Conservation (phyloP, 805 yeast species). For the Wickerhamiella siamensis region DNA sequence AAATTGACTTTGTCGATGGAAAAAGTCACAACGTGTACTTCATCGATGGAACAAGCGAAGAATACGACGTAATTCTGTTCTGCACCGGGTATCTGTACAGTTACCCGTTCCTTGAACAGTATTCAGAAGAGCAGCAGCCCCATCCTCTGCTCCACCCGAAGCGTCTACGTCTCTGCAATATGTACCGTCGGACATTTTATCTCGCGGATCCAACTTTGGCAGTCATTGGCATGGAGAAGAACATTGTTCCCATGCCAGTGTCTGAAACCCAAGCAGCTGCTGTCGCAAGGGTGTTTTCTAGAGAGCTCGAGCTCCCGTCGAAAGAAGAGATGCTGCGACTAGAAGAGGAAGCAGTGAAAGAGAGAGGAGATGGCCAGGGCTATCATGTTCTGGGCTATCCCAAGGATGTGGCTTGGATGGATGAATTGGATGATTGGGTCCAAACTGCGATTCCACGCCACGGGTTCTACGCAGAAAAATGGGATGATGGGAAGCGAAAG, state of each 20-base stretch:
- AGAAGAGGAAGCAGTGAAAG: constrained; percentile 28
- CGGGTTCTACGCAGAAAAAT: constrained; percentile 38
- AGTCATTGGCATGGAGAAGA: constrained; percentile 36
- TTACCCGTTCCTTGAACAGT: constrained; percentile 42
- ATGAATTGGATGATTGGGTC: constrained; percentile 27
- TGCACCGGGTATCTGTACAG: constrained; percentile 65
- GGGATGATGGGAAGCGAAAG: constrained; percentile 30
- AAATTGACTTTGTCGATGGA: constrained; percentile 24
- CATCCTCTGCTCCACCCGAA: constrained; percentile 20
- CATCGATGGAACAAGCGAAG: constrained; percentile 32
- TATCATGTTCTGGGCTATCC: constrained; percentile 45
- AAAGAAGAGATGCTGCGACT: constrained; percentile 33
- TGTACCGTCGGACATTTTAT: constrained; percentile 48
- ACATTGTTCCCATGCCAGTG: constrained; percentile 23
- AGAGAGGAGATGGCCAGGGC: constrained; percentile 33
- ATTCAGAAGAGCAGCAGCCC: neutral
- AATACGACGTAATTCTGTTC: constrained; percentile 46
- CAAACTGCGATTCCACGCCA: constrained; percentile 9
- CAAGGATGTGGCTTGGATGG: constrained; percentile 45
- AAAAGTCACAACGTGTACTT: constrained; percentile 31
- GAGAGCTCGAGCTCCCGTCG: constrained; percentile 38
- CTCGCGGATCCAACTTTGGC: constrained; percentile 49
- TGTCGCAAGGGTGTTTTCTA: constrained; percentile 47
- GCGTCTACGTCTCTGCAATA: constrained; percentile 35
- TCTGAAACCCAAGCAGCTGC: constrained; percentile 48